Evolutionary conservation across 148 eudicot genomes (phyloP), one percentile per base, ranked within the genome.

Genomic region (Chenopodium formosanum): DNA sequence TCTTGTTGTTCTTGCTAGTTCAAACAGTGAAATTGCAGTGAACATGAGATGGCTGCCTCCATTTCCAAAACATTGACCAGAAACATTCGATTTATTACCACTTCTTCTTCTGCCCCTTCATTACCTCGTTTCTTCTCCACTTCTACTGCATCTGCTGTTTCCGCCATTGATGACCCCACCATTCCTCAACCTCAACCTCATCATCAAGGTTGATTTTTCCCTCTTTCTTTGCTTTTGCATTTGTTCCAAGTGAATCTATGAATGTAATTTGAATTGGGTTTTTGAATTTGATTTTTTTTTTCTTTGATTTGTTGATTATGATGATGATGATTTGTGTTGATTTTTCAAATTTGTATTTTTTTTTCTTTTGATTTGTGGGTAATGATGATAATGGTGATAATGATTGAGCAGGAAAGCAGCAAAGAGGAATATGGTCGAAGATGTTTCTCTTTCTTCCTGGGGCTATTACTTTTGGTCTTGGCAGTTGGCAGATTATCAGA

Each of bases 391-490:
- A 56, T 56, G 60, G 8, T 47, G 4, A 50, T 79, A n/a, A 14
- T 74, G 60, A 74, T 23, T 74, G 22, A 74, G 79, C 90, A 88
- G 94, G 85, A 80, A 84, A 88, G 77, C 81, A 69, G 17, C 20
- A 13, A 73, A 83, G 85, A 74, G 87, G 92, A 68, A 81, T 82
- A 86, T 92, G 90, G 97, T 88, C 97, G 47, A 94, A 91, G 84
- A 85, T 96, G 86, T 79, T 92, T 53, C 94, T 96, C 65, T 96
- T 96, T 85, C 84, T 96, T 78, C 99, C 99, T 11, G 99, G 99
- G 73, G 97, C 90, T 63, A 88, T 94, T 44, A 82, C 95, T 73
- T 96, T 96, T 85, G 99, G 99, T 40, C 98, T 96, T 70, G 99
- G 99, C 25, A 87, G 94, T 44, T 96, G 98, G 99, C 99, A 96